Base-by-base conservation (phyloP, 352 stramenopile genomes). In the Globisporangium splendens region DNA sequence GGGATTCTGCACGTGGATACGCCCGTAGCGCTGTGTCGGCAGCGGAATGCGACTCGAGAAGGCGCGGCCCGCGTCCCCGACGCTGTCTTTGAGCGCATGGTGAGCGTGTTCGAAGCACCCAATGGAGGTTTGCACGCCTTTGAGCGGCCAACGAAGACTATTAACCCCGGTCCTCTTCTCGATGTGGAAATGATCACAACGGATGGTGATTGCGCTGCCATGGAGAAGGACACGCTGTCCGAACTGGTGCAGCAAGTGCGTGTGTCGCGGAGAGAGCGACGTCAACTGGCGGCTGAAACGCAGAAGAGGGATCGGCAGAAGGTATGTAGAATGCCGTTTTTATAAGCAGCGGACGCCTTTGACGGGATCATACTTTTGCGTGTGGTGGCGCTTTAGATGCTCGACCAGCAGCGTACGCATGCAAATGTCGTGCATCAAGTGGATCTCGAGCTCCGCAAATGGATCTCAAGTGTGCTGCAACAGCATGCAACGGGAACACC, bases 391-490 rank as follows among this genome's bases (percentile, higher is more conserved):
- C 43, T 39, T 14, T 56, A 86, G 79, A 24, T 3, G 15, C 49
- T 49, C 11, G 77, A 89, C 60, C 68, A 71, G 22, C 22, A 63
- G 14, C 59, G 43, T 33, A 83, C 59, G 1, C 47, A 65, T 10
- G 59, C 61, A 8, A 81, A 65, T 20, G 33, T 83, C 15, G 46
- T 71, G 13, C 79, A 91, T 44, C 63, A 68, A 12, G 69, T 91
- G 22, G 82, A 89, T 42, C 56, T 89, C 54, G 58, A 74, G 22
- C 68, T 89, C 5, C 71, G 82, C 31, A 70, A 72, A 24, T 88
- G 77, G 76, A 76, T 90, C 63, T 81, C 79, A 1, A 48, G 33
- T 18, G 55, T 69, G 49, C 60, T 89, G 49, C 65, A 61, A 12
- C 46, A 59, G 0, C 28, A 66, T 20, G 28, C 28, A 35, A 35